Conservation (phyloP, 139 green algal species). For the Tetratostichococcus sp. region DNA sequence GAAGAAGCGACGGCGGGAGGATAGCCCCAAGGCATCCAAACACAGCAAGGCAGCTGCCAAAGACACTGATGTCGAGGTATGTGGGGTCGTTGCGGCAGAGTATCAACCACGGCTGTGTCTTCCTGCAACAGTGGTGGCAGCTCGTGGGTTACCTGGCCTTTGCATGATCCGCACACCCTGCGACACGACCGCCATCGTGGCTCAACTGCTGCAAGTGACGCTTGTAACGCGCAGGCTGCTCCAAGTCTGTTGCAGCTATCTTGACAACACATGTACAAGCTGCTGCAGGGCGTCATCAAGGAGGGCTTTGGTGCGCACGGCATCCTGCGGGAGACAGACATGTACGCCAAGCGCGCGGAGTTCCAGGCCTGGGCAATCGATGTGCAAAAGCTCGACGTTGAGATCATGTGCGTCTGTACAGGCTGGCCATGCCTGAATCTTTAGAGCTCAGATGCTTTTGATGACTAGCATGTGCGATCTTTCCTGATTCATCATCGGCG, state of each 20-base stretch:
- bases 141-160: too few relatives aligned
- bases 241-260: too few relatives aligned
- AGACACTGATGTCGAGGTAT: constrained; percentile 18
- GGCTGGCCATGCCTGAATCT: too few relatives aligned
- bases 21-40: background rate
- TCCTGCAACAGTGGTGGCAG: too few relatives aligned
- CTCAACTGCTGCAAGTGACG: constrained; percentile 6
- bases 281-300: background rate
- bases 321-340: constrained; percentile 68
- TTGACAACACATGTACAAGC: too few relatives aligned
- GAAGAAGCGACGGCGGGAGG: constrained; percentile 14
- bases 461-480: too few relatives aligned
- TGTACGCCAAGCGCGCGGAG: constrained; percentile 64
- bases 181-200: constrained; percentile 14
- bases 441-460: too few relatives aligned
- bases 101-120: too few relatives aligned
- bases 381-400: constrained; percentile 69
- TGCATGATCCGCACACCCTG: too few relatives aligned
- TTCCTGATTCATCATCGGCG: too few relatives aligned
- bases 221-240: too few relatives aligned
- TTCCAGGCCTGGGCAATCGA: constrained; percentile 81
- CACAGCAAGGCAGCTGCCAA: constrained; percentile 3
- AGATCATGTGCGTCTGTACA: constrained; percentile 36
- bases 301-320: constrained; percentile 77
- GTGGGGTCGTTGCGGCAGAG: too few relatives aligned